These are phyloP conservation scores for Populus deltoides DNA, from an alignment of 345 rosid species.

Conservation along the genomic window DNA sequence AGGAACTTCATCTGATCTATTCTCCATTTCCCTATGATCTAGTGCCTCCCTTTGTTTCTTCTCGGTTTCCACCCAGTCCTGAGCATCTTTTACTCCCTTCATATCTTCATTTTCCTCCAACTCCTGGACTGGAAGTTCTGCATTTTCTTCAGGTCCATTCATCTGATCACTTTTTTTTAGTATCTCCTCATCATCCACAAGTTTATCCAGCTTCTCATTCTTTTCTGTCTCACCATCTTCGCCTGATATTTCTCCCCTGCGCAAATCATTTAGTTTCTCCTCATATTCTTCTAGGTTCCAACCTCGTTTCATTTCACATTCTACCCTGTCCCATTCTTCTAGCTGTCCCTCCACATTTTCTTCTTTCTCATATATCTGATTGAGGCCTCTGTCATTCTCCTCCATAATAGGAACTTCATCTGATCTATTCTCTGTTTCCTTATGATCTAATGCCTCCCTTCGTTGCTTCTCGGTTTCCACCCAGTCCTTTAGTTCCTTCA, in stretches of 20 bases:
- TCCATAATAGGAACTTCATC: conserved; percentile 21
- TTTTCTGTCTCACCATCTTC: conserved; percentile 16
- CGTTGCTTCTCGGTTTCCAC: conserved; percentile 15
- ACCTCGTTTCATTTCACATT: conserved; percentile 16
- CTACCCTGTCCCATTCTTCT: conserved; percentile 26
- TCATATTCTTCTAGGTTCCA: conserved; percentile 21
- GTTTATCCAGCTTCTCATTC: conserved; percentile 6
- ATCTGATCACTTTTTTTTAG: conserved; percentile 9
- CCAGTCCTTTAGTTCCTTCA: conserved; percentile 8
- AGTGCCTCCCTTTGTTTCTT: conserved; percentile 16
- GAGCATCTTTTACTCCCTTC: conserved; percentile 17
- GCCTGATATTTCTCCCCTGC: conserved; percentile 10
- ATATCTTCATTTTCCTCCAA: conserved; percentile 15
- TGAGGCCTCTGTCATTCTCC: conserved; percentile 18
- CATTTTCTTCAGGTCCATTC: conserved; percentile 5
- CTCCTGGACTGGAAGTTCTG: conserved; percentile 25
- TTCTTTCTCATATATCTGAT: conserved; percentile 18
- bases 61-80: conserved; percentile 8
- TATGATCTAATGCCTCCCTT: conserved; percentile 18
- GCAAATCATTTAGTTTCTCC: conserved; percentile 14
- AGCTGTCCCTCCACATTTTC: conserved; percentile 21
- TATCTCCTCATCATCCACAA: conserved; percentile 15
- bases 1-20: conserved; percentile 17
- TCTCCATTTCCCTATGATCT: conserved; percentile 24
- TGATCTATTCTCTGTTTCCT: conserved; percentile 20